A percentile compares a stretch with the other conserved stretches of the same genome.
phyloP scores from a whole-genome alignment of 2,329 filamentous ascomycete genomes.

The Scedosporium minutisporum region DNA sequence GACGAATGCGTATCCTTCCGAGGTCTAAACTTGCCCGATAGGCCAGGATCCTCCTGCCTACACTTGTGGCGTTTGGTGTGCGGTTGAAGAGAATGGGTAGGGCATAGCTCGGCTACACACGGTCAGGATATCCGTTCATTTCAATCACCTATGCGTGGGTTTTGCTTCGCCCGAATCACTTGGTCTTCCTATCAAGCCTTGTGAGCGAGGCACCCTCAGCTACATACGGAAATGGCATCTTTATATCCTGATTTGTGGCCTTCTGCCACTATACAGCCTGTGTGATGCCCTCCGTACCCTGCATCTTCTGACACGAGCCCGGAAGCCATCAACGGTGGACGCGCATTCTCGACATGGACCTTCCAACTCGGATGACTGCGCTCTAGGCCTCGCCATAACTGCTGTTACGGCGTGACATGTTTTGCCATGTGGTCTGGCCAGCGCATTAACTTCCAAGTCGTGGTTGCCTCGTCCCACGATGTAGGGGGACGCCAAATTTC shows the following conservation, averaged over 20 bases:
- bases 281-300: constrained; percentile 35
- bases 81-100: constrained; percentile 17
- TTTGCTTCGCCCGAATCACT: constrained; percentile 22
- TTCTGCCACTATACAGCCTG: constrained; percentile 27
- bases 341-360: constrained; percentile 10
- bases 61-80: constrained; percentile 5
- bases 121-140: constrained; percentile 30
- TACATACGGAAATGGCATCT: constrained; percentile 35
- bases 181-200: constrained; percentile 9
- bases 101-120: constrained; percentile 31
- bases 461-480: constrained; percentile 30
- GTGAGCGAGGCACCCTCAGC: constrained; percentile 29
- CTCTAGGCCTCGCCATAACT: constrained; percentile 32
- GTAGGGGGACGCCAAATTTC: constrained; percentile 37
- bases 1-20: constrained; percentile 3
- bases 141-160: constrained; percentile 19
- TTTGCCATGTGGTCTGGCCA: constrained; percentile 38
- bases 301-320: constrained; percentile 16
- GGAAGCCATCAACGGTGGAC: constrained; percentile 11
- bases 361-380: constrained; percentile 15
- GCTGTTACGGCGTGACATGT: constrained; percentile 34
- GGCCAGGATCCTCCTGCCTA: background rate
- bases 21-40: constrained; percentile 1
- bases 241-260: constrained; percentile 2
- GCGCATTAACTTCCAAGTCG: constrained; percentile 44